Percentiles rank a stretch among this genome's conserved stretches.
These are phyloP conservation scores for Ascochyta pisi DNA, from an alignment of 2,329 filamentous ascomycete species.

Conservation along the genomic window DNA sequence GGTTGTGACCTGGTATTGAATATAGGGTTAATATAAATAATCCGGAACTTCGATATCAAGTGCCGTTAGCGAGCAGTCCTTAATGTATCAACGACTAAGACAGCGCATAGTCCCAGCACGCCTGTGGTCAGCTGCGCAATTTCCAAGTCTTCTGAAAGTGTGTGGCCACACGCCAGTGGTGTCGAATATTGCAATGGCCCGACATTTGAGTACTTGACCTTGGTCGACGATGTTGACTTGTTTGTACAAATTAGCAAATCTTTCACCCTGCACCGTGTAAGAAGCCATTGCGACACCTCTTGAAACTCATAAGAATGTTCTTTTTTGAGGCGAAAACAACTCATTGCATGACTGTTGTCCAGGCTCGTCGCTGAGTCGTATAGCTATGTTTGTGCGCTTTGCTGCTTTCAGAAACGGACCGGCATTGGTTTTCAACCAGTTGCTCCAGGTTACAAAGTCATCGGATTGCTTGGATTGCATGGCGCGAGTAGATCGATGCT, in stretches of 20 bases:
- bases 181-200: constrained; percentile 1
- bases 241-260: background rate
- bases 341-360: too few species aligned
- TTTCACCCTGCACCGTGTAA: background rate
- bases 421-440: too few species aligned
- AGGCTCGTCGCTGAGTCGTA: too few species aligned
- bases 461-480: background rate
- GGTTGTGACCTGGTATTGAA: constrained; percentile 2
- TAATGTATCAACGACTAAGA: background rate
- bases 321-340: too few species aligned
- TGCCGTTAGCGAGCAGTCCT: constrained; percentile 28
- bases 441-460: too few species aligned
- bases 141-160: background rate
- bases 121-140: constrained; percentile 4
- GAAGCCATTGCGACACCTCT: background rate
- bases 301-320: too few species aligned
- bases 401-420: too few species aligned
- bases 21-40: constrained; percentile 26
- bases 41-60: constrained; percentile 21
- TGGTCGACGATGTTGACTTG: background rate
- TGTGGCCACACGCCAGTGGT: background rate
- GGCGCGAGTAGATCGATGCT: background rate
- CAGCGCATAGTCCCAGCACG: background rate
- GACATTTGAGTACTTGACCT: background rate
- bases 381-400: too few species aligned